phyloP scores from a whole-genome alignment of 1,284 basidiomycete species.

The Fistulina hepatica region DNA sequence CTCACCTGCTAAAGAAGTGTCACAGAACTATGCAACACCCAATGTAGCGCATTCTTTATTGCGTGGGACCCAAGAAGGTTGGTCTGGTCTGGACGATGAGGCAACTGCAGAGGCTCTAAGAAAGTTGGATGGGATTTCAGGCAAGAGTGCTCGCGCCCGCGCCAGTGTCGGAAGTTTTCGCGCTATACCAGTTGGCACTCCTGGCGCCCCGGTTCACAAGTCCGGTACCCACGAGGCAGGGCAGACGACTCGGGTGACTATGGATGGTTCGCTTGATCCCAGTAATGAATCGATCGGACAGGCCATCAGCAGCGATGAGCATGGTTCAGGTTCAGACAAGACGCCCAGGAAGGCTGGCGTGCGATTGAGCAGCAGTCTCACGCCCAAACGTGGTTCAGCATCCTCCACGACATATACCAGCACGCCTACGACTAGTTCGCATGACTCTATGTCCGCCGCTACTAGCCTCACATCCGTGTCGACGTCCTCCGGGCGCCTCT shows the following conservation, averaged over 20 bases:
- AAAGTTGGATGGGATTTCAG: constrained; percentile 84
- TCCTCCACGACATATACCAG: constrained; percentile 79
- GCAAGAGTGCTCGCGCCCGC: constrained; percentile 56
- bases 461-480: constrained; percentile 72
- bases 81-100: constrained; percentile 76
- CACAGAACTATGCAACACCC: constrained; percentile 37
- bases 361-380: constrained; percentile 57
- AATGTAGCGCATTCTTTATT: constrained; percentile 72
- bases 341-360: constrained; percentile 50
- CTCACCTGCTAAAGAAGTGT: constrained; percentile 28
- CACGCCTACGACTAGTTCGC: constrained; percentile 61
- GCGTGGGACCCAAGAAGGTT: constrained; percentile 73
- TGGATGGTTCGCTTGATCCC: constrained; percentile 27
- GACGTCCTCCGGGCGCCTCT: constrained; percentile 52
- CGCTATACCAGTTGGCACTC: too few relatives aligned
- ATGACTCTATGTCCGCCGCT: constrained; percentile 69
- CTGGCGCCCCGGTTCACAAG: constrained; percentile 26
- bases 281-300: constrained; percentile 19
- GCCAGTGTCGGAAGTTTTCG: constrained; percentile 59
- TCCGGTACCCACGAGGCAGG: constrained; percentile 37
- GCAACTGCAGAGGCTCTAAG: constrained; percentile 86
- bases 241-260: constrained; percentile 37
- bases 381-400: constrained; percentile 75
- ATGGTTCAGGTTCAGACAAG: constrained; percentile 41
- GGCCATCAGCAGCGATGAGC: constrained; percentile 44